Conservation (phyloP, 371 early-diverging fungal species). For the Chytridiales sp. region DNA sequence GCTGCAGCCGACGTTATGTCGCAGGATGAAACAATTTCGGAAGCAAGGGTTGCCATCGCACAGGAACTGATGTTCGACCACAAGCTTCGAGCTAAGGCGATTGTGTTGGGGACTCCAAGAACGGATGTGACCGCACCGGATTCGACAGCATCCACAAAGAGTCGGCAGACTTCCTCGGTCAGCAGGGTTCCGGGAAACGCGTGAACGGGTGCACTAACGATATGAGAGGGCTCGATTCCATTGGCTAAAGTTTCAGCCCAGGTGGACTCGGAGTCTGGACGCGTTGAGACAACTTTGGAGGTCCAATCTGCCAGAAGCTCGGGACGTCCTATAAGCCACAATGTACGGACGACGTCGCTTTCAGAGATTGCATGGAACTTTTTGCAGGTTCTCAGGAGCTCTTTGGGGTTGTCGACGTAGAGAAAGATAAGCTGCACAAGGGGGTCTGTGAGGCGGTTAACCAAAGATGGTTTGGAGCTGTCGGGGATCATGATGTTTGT, state of each 20-base stretch:
- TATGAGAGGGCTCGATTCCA: neutral
- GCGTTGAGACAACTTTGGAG: neutral
- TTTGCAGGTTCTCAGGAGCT: neutral
- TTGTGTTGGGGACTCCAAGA: neutral
- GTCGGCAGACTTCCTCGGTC: neutral
- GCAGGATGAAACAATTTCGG: too few species aligned
- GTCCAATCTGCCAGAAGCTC: neutral
- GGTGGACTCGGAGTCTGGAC: neutral
- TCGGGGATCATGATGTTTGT: too few species aligned
- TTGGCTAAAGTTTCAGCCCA: neutral
- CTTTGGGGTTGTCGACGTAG: slow-evolving; percentile 1
- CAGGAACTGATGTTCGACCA: too few species aligned
- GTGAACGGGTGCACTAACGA: neutral
- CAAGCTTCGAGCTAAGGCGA: too few species aligned
- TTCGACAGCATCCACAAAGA: neutral
- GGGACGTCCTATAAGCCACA: neutral
- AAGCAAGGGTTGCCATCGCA: too few species aligned
- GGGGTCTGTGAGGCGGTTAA: too few species aligned
- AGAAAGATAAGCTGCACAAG: neutral
- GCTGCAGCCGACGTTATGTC: too few species aligned
- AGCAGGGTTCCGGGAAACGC: neutral
- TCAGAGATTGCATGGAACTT: neutral
- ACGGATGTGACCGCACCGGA: neutral
- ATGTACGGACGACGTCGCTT: neutral
- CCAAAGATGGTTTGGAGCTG: too few species aligned